Evolutionary conservation across 2,329 filamentous ascomycete genomes (phyloP).

Genomic region (Tolypocladium endophyticum): DNA sequence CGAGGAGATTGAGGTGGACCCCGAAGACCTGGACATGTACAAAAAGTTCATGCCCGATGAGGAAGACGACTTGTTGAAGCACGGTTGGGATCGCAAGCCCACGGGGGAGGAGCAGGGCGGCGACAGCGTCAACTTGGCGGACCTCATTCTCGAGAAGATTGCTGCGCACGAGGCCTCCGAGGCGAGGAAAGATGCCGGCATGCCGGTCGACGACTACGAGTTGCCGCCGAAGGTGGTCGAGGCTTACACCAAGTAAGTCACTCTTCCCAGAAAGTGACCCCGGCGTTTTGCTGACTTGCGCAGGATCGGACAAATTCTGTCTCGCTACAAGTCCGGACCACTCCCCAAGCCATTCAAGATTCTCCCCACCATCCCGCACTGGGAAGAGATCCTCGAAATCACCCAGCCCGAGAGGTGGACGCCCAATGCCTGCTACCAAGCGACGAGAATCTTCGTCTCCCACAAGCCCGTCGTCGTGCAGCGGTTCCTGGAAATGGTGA

Average conservation of each 20-base stretch:
- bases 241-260: conserved; percentile 72
- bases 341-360: conserved; percentile 98
- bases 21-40: conserved; percentile 80
- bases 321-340: conserved; percentile 90
- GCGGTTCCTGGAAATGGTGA: conserved; percentile 74
- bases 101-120: conserved; percentile 33
- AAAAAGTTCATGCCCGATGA: conserved; percentile 75
- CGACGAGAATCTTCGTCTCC: conserved; percentile 86
- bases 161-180: conserved; percentile 74
- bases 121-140: conserved; percentile 70
- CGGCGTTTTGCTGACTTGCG: conserved; percentile 5
- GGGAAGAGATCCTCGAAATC: conserved; percentile 77
- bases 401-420: conserved; percentile 71
- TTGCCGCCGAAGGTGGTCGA: conserved; percentile 87
- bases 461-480: conserved; percentile 71
- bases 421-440: conserved; percentile 72
- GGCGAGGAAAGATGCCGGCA: conserved; percentile 31
- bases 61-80: conserved; percentile 62
- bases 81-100: conserved; percentile 43
- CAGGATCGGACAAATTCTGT: conserved; percentile 77
- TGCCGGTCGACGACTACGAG: conserved; percentile 71
- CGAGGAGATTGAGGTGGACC: conserved; percentile 72
- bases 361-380: conserved; percentile 79
- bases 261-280: no score
- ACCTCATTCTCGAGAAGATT: conserved; percentile 90